Percentiles rank a stretch among this genome's conserved stretches.
phyloP scores from a whole-genome alignment of 2,329 filamentous ascomycete genomes.

The Exophiala sp. region DNA sequence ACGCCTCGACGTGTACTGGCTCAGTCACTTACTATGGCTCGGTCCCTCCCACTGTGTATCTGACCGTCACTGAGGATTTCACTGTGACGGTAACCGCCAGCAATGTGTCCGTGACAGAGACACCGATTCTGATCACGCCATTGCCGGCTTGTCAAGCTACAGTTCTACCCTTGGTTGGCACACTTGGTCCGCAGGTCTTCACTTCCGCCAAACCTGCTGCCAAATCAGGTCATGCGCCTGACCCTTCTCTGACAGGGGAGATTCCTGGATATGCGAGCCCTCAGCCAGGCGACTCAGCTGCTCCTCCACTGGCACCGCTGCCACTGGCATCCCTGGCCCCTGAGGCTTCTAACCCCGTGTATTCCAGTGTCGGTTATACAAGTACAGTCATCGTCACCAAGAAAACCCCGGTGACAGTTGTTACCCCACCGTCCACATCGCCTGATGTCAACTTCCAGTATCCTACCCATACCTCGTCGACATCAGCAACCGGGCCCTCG shows the following conservation, averaged over 20 bases:
- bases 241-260: too few species aligned
- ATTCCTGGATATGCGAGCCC: background rate
- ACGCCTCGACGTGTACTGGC: constrained; percentile 17
- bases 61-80: constrained; percentile 25
- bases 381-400: constrained; percentile 29
- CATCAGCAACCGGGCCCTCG: background rate
- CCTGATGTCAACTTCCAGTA: constrained; percentile 19
- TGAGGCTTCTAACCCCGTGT: background rate
- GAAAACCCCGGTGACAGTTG: constrained; percentile 27
- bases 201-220: background rate
- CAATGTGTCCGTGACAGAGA: constrained; percentile 18
- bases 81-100: constrained; percentile 23
- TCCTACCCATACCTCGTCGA: background rate
- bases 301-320: background rate
- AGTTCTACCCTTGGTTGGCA: constrained; percentile 13
- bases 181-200: background rate
- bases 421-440: constrained; percentile 13
- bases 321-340: background rate
- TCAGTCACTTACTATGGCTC: constrained; percentile 23
- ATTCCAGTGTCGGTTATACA: constrained; percentile 23
- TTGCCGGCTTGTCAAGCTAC: constrained; percentile 20
- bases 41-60: constrained; percentile 25
- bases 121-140: constrained; percentile 23
- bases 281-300: background rate
- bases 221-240: background rate